Conservation (phyloP, 805 yeast genomes). For the Starmerella davenportii region DNA sequence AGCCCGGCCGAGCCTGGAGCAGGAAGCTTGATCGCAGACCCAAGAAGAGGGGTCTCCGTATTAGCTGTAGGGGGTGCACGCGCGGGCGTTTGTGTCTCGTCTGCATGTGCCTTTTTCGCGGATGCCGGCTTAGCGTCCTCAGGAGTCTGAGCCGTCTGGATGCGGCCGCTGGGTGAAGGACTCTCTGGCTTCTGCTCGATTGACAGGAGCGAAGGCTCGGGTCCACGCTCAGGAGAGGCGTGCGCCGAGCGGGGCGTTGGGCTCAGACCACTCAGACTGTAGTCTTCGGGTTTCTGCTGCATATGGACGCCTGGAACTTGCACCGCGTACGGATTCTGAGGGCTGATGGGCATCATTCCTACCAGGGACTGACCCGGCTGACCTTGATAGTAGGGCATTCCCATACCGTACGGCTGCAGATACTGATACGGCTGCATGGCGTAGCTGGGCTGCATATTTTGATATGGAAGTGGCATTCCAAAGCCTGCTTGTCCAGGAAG, state of each 20-base stretch:
- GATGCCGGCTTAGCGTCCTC: no score
- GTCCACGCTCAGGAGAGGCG: background rate
- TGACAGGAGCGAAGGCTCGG: background rate
- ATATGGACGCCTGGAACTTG: background rate
- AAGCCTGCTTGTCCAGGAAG: background rate
- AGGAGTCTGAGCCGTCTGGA: background rate
- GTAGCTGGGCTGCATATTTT: background rate
- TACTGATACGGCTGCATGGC: constrained; percentile 7
- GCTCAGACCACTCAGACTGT: background rate
- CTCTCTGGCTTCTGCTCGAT: background rate
- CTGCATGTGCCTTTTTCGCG: no score
- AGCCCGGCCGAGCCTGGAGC: constrained; percentile 8
- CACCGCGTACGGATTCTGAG: constrained; percentile 1
- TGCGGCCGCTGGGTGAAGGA: background rate
- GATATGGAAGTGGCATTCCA: background rate
- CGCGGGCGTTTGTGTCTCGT: constrained; percentile 7
- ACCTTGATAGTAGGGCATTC: constrained; percentile 7
- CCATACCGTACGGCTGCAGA: constrained; percentile 11
- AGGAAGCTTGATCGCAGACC: constrained; percentile 18
- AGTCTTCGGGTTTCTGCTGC: background rate
- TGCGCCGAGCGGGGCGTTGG: background rate
- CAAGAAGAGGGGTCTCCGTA: background rate
- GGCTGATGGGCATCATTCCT: constrained; percentile 6
- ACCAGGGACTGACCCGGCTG: constrained; percentile 7
- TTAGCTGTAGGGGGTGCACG: background rate